phyloP scores from a whole-genome alignment of 2,329 filamentous ascomycete species.

The Bipolaris victoriae region DNA sequence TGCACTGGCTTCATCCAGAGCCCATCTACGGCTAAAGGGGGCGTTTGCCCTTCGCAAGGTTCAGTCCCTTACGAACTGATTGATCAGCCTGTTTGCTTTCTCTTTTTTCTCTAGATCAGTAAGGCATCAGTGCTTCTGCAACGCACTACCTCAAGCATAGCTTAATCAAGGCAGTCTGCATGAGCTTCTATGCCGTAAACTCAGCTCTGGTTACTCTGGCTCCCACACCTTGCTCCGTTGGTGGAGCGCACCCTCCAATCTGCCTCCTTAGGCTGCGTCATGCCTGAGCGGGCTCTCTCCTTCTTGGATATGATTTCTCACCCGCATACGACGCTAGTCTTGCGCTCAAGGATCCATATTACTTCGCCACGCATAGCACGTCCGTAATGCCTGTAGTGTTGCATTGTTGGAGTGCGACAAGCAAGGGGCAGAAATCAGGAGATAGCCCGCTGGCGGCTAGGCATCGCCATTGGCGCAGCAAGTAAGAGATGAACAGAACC shows the following conservation, averaged over 20 bases:
- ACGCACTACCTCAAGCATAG: too few species aligned
- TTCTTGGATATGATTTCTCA: not conserved
- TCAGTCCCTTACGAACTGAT: not conserved
- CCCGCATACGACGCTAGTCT: not conserved
- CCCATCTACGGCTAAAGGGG: not conserved
- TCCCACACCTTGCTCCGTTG: not conserved
- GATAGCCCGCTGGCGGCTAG: not conserved
- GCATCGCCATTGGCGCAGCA: not conserved
- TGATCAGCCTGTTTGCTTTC: not conserved
- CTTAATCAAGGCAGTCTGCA: too few species aligned
- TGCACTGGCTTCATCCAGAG: not conserved
- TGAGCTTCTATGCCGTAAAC: not conserved
- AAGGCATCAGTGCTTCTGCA: conserved; percentile 1
- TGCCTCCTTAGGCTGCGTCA: not conserved
- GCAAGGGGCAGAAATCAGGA: not conserved
- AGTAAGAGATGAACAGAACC: conserved; percentile 3
- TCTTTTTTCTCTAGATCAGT: not conserved
- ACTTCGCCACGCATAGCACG: not conserved
- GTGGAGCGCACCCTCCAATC: not conserved
- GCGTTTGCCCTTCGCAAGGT: not conserved
- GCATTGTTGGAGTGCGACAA: conserved; percentile 1
- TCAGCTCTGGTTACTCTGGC: conserved; percentile 1
- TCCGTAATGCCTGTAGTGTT: conserved; percentile 1
- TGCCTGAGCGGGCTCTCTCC: not conserved
- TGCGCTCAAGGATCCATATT: not conserved